These are phyloP conservation scores for Discostella pseudostelligera DNA, from an alignment of 108 stramenopile genomes.

Conservation along the genomic window DNA sequence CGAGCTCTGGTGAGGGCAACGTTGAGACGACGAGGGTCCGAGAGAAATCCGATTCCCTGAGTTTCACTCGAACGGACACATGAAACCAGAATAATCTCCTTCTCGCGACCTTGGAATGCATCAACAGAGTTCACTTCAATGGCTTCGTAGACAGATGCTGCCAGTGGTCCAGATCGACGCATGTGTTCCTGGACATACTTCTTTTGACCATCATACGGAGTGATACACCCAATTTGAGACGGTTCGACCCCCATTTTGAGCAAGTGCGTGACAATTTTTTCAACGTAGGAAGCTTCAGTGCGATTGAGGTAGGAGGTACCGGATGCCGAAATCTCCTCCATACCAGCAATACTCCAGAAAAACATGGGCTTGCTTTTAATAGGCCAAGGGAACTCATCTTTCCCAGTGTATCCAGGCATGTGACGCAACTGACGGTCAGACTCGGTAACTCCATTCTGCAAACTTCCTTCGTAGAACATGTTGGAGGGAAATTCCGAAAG, in stretches of 20 bases:
- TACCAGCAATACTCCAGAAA: slow-evolving; percentile 91
- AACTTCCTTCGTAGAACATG: slow-evolving; percentile 98
- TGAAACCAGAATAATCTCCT: slow-evolving; percentile 95
- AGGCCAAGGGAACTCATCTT: slow-evolving; percentile 91
- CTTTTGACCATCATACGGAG: slow-evolving; percentile 98
- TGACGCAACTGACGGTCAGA: slow-evolving; percentile 85
- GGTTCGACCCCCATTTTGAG: slow-evolving; percentile 91
- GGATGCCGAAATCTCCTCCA: slow-evolving; percentile 96
- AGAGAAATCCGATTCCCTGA: slow-evolving; percentile 97
- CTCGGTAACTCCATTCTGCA: slow-evolving; percentile 98
- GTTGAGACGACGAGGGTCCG: slow-evolving; percentile 98
- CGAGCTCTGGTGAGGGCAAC: slow-evolving; percentile 97
- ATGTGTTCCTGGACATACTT: slow-evolving; percentile 92
- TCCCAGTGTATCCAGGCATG: slow-evolving; percentile 71
- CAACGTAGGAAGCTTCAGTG: slow-evolving; percentile 94
- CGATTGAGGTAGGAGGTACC: slow-evolving; percentile 98
- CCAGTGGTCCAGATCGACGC: slow-evolving; percentile 83
- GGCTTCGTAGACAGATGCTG: slow-evolving; percentile 82
- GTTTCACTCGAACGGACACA: slow-evolving; percentile 98
- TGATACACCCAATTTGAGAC: slow-evolving; percentile 94
- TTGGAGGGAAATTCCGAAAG: slow-evolving; percentile 98
- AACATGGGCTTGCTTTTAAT: slow-evolving; percentile 93
- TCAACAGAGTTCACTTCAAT: slow-evolving; percentile 98
- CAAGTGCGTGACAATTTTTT: slow-evolving; percentile 95
- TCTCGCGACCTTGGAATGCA: slow-evolving; percentile 99